These are phyloP conservation scores for Ophiosphaerella korrae DNA, from an alignment of 2,329 filamentous ascomycete species.

Conservation along the genomic window DNA sequence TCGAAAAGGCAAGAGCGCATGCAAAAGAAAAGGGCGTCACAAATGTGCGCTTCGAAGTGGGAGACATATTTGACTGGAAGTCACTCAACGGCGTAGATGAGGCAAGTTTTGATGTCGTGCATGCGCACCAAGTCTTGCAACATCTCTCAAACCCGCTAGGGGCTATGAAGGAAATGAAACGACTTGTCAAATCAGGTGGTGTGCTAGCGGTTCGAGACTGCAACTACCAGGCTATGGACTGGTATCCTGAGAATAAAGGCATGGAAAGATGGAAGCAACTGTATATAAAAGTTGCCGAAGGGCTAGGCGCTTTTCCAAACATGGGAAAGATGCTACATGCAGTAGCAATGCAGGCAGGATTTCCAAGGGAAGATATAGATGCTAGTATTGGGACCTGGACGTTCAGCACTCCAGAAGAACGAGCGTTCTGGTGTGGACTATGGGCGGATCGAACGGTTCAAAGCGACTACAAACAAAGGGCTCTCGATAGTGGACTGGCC, in stretches of 20 bases:
- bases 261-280: constrained; percentile 45
- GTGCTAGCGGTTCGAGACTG: constrained; percentile 55
- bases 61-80: constrained; percentile 50
- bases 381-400: constrained; percentile 50
- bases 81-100: constrained; percentile 49
- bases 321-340: constrained; percentile 44
- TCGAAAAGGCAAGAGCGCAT: constrained; percentile 47
- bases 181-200: constrained; percentile 59
- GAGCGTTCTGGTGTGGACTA: constrained; percentile 48
- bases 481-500: constrained; percentile 45
- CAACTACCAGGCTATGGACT: constrained; percentile 43
- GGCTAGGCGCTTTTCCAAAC: constrained; percentile 40
- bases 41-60: constrained; percentile 49
- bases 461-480: constrained; percentile 44
- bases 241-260: constrained; percentile 45
- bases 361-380: constrained; percentile 45
- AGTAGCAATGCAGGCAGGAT: constrained; percentile 48
- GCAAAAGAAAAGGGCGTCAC: constrained; percentile 43
- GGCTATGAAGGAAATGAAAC: constrained; percentile 60
- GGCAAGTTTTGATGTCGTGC: constrained; percentile 63
- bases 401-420: constrained; percentile 47
- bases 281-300: constrained; percentile 39
- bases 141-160: constrained; percentile 59
- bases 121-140: constrained; percentile 63
- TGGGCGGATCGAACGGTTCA: constrained; percentile 46